Evolutionary conservation across 768 basidiomycete genomes (phyloP), one percentile per base, ranked within the genome.

Genomic region (Lenzites betulinus): DNA sequence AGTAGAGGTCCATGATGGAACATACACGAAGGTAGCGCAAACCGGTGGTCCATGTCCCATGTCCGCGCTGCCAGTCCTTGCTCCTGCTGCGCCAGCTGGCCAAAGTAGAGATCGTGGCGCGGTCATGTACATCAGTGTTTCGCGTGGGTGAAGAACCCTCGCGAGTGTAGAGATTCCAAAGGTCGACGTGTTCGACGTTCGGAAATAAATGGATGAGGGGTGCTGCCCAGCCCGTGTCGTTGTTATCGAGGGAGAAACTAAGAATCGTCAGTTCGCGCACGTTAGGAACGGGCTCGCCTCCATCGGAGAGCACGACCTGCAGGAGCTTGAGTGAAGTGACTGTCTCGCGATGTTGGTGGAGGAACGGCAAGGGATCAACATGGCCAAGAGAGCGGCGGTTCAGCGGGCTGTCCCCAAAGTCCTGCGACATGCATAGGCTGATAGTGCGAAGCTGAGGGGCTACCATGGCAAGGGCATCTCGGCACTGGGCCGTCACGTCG

Each of bases 121-220:
- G 9, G 20, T 33, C 13, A 39, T 11, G 38, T 7, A 25, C 3
- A 20, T 39, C 38, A 13, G 4, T 4, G 18, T 13, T 39, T 13
- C 15, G 38, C 38, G 38, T 39, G 11, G 38, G 15, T 23, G 18
- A 11, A 7, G 1, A 9, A 4, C 23, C 16, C 18, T 35, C n/a
- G 26, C 13, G 13, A 22, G 15, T 18, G 51, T 42, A 26, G 16
- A 23, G 15, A 42, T 38, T 1, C 16, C 38, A 15, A 3, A 53
- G 18, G 12, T 43, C 11, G 15, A 53, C 15, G 25, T 26, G 25
- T 26, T 53, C 38, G 25, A 30, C 39, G 16, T 53, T 25, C 1
- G 51, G 51, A 25, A 53, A 53, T 16, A 53, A 25, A 42, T 53
- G 51, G 15, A 53, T 26, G 6, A 53, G 51, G 8, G 51, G 51